Conservation (phyloP, 768 basidiomycete species). For the Lactarius trivialis region DNA sequence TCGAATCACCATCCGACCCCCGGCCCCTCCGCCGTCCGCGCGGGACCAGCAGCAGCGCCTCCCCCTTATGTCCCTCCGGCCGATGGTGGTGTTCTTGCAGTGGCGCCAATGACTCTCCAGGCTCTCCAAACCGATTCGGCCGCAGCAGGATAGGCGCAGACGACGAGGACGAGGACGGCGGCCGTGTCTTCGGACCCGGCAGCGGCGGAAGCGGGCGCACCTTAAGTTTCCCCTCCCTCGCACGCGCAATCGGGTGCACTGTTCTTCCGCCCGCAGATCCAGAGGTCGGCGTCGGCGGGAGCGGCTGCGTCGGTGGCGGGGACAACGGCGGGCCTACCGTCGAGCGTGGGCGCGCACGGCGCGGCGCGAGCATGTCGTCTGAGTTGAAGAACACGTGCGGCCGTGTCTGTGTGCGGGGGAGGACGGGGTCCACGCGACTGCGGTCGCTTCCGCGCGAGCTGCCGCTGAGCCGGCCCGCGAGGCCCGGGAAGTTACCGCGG, state of each 20-base stretch:
- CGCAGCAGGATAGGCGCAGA: background rate
- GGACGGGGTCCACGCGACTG: constrained; percentile 12
- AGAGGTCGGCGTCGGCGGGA: background rate
- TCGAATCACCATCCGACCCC: background rate
- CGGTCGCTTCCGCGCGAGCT: background rate
- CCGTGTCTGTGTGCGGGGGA: background rate
- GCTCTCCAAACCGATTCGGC: constrained; percentile 1
- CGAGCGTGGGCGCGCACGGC: background rate
- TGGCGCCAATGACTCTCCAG: background rate
- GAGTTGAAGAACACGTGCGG: background rate
- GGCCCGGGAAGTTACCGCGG: background rate
- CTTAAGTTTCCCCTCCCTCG: background rate
- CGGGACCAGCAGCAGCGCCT: background rate
- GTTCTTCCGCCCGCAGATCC: no score
- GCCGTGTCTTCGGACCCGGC: no score
- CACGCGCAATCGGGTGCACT: no score
- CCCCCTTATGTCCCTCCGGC: background rate
- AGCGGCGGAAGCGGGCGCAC: background rate
- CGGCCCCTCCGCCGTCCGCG: background rate
- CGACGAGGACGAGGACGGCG: background rate
- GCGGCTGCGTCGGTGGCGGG: background rate
- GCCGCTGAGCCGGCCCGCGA: background rate
- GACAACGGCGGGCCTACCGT: background rate
- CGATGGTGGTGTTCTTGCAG: background rate
- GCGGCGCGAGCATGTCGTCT: constrained; percentile 12